A percentile compares a stretch with the other conserved stretches of the same genome.
Evolutionary conservation across 805 yeast species (phyloP).

Genomic region (Kodamaea fukazawae): DNA sequence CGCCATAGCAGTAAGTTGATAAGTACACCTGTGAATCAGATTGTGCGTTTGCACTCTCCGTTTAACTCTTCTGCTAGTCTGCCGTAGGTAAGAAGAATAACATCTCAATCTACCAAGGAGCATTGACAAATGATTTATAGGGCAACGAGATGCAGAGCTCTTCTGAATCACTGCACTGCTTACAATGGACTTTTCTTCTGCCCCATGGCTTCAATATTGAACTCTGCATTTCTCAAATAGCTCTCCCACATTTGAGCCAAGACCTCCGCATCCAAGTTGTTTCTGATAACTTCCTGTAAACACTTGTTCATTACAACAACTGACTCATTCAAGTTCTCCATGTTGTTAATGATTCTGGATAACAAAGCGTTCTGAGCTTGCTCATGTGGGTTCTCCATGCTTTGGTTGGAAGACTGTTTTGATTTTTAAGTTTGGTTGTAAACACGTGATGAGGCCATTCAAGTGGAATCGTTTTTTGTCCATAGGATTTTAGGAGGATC

Average conservation of each 20-base stretch:
- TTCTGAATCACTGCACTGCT: no score
- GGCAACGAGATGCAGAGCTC: no score
- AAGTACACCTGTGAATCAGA: no score
- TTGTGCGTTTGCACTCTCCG: no score
- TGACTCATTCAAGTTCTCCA: slow-evolving; percentile 72
- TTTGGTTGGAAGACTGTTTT: slow-evolving; percentile 6
- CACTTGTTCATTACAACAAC: slow-evolving; percentile 61
- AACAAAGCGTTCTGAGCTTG: slow-evolving; percentile 73
- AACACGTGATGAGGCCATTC: slow-evolving; percentile 1
- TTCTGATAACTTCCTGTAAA: slow-evolving; percentile 58
- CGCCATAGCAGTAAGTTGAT: no score
- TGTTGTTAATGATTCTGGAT: slow-evolving; percentile 71
- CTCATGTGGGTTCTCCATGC: slow-evolving; percentile 85
- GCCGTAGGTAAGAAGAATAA: no score
- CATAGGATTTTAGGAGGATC: neutral
- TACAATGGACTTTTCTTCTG: slow-evolving; percentile 53
- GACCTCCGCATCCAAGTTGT: slow-evolving; percentile 66
- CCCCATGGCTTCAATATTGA: slow-evolving; percentile 64
- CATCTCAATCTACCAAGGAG: no score
- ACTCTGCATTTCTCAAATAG: slow-evolving; percentile 66
- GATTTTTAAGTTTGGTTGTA: slow-evolving; percentile 1
- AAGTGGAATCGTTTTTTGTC: slow-evolving; percentile 1
- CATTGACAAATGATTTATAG: no score
- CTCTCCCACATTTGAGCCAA: slow-evolving; percentile 78
- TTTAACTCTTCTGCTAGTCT: no score